Percentiles rank a stretch among this genome's conserved stretches.
Conservation (phyloP, 73 alveolate species). For the Blepharisma japonicum region DNA sequence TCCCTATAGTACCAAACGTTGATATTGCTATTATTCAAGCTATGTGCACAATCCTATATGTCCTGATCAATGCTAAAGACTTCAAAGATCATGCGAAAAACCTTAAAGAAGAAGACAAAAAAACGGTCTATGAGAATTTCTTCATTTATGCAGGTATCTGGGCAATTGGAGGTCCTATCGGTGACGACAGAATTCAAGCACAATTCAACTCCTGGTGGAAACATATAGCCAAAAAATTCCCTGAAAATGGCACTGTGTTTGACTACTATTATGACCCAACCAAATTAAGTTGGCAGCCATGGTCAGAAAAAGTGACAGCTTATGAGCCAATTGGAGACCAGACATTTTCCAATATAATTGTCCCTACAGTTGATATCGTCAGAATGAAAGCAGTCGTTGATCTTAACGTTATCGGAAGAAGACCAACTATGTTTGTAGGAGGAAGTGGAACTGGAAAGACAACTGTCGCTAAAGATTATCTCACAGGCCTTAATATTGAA, state of each 20-base stretch:
- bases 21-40: conserved; percentile 72
- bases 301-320: conserved; percentile 81
- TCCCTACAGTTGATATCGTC: conserved; percentile 93
- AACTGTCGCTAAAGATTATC: conserved; percentile 97
- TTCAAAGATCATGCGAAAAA: conserved; percentile 4
- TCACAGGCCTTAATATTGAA: conserved; percentile 79
- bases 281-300: conserved; percentile 81
- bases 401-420: conserved; percentile 76
- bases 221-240: conserved; percentile 90
- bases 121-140: conserved; percentile 88
- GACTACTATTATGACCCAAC: conserved; percentile 88
- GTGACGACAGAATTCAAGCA: conserved; percentile 74
- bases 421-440: conserved; percentile 95
- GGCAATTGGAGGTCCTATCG: conserved; percentile 95
- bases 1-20: conserved; percentile 75
- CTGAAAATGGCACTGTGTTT: conserved; percentile 90
- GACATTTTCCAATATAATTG: conserved; percentile 90
- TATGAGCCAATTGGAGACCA: conserved; percentile 83
- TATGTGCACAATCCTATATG: conserved; percentile 49
- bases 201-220: conserved; percentile 81
- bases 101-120: conserved; percentile 57
- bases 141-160: conserved; percentile 94
- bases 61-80: conserved; percentile 17
- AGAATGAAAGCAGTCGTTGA: conserved; percentile 86
- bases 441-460: conserved; percentile 99